Evolutionary conservation across 2,329 filamentous ascomycete genomes (phyloP), one percentile per base, ranked within the genome.

Genomic region (Phialemoniopsis sp.): DNA sequence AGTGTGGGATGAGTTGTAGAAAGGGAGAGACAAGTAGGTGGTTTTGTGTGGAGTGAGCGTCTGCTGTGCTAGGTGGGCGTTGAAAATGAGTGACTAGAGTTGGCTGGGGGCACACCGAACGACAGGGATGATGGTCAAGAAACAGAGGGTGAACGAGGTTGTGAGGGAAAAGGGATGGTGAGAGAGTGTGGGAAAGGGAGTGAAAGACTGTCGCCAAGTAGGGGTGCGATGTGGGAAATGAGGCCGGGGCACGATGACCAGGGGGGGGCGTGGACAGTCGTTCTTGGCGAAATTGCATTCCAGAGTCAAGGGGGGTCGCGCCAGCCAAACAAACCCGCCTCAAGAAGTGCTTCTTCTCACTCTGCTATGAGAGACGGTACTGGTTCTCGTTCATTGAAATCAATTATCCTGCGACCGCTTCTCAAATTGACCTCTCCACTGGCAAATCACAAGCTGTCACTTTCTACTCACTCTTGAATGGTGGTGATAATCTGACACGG

Each of bases 271-370:
- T 34, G 36, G 21, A 38, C 40, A 39, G 29, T 40, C 38, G 34
- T 40, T 37, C 43, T 49, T 48, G 44, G 47, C 45, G 48, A 52
- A 45, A 52, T 52, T 52, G 38, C 38, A 45, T 32, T 36, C 31
- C 46, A 38, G 39, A 40, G 40, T 39, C 40, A 41, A 42, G 40
- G 42, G 39, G 40, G 15, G 30, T n/a, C 30, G 30, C 13, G 21
- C 31, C 32, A 43, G 41, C 45, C 44, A 44, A 32, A 42, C 37
- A 42, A 26, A n/a, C n/a, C n/a, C n/a, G n/a, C n/a, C n/a, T n/a
- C n/a, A n/a, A n/a, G n/a, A n/a, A n/a, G n/a, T n/a, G n/a, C n/a
- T n/a, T n/a, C n/a, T n/a, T n/a, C n/a, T n/a, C n/a, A n/a, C n/a
- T n/a, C n/a, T n/a, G n/a, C n/a, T n/a, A n/a, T n/a, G n/a, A n/a